Conservation (phyloP, 257 asterid species). For the Nicotiana otophora region DNA sequence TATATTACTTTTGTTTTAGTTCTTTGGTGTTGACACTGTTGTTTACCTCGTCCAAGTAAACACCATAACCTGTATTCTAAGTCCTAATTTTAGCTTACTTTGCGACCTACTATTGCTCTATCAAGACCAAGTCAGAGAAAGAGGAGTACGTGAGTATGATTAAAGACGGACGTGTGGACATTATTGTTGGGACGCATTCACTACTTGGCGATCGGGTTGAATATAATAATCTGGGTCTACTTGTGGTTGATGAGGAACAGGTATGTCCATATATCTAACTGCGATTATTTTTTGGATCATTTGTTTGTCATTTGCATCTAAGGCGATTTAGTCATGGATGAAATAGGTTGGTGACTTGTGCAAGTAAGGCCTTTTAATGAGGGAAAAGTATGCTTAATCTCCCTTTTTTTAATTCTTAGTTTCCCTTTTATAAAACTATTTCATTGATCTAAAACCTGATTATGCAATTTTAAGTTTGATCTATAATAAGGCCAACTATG, state of each 20-base stretch:
- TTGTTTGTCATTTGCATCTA: slow-evolving; percentile 1
- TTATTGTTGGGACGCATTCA: slow-evolving; percentile 90
- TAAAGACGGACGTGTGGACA: slow-evolving; percentile 72
- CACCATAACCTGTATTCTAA: slow-evolving; percentile 13
- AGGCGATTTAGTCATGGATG: slow-evolving; percentile 1
- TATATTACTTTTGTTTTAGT: background rate
- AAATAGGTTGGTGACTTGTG: background rate
- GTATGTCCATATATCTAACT: slow-evolving; percentile 38
- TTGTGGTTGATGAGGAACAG: slow-evolving; percentile 99
- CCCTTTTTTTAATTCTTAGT: background rate
- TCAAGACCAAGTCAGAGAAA: slow-evolving; percentile 86
- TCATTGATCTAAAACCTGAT: background rate
- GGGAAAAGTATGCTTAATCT: background rate
- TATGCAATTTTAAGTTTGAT: background rate
- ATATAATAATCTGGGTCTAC: slow-evolving; percentile 81
- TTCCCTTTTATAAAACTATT: background rate
- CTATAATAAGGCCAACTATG: background rate
- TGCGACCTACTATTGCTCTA: slow-evolving; percentile 24
- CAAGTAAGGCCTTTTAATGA: background rate
- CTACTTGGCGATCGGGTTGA: slow-evolving; percentile 89
- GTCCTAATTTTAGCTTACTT: slow-evolving; percentile 18
- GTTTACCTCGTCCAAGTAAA: slow-evolving; percentile 13
- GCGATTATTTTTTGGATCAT: slow-evolving; percentile 10
- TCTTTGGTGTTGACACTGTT: slow-evolving; percentile 4
- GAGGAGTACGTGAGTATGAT: slow-evolving; percentile 71